Evolutionary conservation across 352 stramenopile genomes (phyloP), one percentile per base, ranked within the genome.

Genomic region (Phytophthora pluvialis): DNA sequence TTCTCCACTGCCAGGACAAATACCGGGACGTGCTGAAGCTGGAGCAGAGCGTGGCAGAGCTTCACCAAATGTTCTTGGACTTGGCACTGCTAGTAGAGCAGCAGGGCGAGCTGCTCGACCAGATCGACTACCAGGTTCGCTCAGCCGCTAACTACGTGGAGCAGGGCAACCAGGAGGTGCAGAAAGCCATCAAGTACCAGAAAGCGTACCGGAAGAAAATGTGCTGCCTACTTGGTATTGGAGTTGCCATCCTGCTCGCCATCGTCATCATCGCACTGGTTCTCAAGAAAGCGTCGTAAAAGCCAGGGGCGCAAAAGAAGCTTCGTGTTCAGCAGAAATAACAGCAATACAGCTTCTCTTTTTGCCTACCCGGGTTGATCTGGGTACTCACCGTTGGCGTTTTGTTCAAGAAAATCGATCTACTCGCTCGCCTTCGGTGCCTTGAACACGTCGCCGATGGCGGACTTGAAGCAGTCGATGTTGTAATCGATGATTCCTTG

Each of bases 51-150:
- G 97, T 99, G 25, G 91, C 96, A 2, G 97, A 99, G 67, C 80
- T 99, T 25, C 95, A 99, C 75, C 97, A 99, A 88, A 99, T 99
- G 97, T 99, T 99, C 75, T 79, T 99, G 45, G 98, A 99, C 78
- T 90, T 99, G 77, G 97, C 97, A 10, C 73, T 99, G 16, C 75
- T 99, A 9, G 98, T 98, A 9, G 97, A 99, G 65, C 95, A 99
- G 75, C 95, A 99, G 70, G 97, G 97, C 46, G 98, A 99, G 68
- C 83, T 99, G 73, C 81, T 99, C 13, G 97, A 99, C 75, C 94
- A 99, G 62, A 99, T 99, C 71, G 97, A 99, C 71, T 96, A 96
- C 72, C 94, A 99, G 75, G 89, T 96, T 35, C 75, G 82, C 48
- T 88, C 86, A n/a, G 96, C 97, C 1, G 88, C 80, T 40, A 98